Evolutionary conservation across 805 yeast species (phyloP).

Genomic region (Barnettozyma pratensis): DNA sequence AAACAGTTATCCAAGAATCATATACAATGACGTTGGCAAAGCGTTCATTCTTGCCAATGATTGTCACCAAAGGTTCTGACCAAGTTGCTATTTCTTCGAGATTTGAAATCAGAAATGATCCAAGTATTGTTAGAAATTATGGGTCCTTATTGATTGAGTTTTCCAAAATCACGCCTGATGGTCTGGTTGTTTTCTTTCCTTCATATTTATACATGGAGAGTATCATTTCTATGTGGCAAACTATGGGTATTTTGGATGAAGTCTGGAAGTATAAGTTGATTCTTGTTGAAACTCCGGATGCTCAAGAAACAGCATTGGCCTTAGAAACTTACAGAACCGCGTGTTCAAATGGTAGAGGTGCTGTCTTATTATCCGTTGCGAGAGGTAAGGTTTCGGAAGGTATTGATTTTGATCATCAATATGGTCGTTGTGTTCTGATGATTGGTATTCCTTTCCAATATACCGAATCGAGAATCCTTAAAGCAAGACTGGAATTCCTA

Average conservation of each 20-base stretch:
- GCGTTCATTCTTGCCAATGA: constrained; percentile 88
- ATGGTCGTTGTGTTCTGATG: constrained; percentile 96
- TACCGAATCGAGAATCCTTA: constrained; percentile 92
- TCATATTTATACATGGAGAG: constrained; percentile 97
- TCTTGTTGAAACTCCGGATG: constrained; percentile 97
- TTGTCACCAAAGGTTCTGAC: constrained; percentile 96
- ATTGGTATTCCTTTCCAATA: constrained; percentile 99
- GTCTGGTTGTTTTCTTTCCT: constrained; percentile 96
- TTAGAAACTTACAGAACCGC: constrained; percentile 94
- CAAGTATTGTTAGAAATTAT: constrained; percentile 94
- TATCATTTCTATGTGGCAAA: constrained; percentile 97
- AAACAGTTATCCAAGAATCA: constrained; percentile 89
- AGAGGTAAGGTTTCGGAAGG: constrained; percentile 99
- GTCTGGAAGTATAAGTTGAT: constrained; percentile 97
- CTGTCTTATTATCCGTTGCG: constrained; percentile 92
- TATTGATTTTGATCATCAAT: constrained; percentile 97
- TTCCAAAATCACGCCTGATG: constrained; percentile 95
- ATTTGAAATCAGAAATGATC: constrained; percentile 95
- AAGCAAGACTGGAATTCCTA: constrained; percentile 90
- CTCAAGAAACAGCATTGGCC: constrained; percentile 95
- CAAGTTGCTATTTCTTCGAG: constrained; percentile 96
- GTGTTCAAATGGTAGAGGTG: constrained; percentile 96
- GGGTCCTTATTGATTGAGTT: constrained; percentile 91
- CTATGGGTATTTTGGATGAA: constrained; percentile 95
- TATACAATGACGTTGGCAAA: constrained; percentile 94